phyloP scores from a whole-genome alignment of 2,329 filamentous ascomycete genomes.

The Diaporthe capsici region DNA sequence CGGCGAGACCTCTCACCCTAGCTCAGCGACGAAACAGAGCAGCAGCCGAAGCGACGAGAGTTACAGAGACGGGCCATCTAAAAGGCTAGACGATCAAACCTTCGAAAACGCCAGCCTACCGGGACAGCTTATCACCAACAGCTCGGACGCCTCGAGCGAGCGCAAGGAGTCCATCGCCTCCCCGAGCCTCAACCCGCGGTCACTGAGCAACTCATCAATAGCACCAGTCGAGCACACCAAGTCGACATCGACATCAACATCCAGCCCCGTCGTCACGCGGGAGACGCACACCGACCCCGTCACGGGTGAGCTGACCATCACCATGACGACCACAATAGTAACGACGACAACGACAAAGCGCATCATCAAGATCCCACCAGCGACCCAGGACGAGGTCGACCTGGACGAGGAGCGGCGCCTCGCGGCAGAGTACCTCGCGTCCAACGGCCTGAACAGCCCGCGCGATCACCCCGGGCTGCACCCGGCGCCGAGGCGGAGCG shows the following conservation, averaged over 20 bases:
- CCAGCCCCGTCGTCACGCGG: conserved; percentile 9
- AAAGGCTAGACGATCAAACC: background rate
- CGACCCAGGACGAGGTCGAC: conserved; percentile 7
- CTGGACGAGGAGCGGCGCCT: conserved; percentile 14
- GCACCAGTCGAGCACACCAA: conserved; percentile 18
- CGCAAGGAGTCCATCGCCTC: conserved; percentile 7
- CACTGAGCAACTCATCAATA: conserved; percentile 14
- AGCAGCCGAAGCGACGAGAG: conserved; percentile 1
- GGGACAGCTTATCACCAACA: background rate
- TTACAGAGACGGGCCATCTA: background rate
- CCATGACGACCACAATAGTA: background rate
- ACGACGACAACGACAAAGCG: conserved; percentile 5
- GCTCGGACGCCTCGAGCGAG: conserved; percentile 5
- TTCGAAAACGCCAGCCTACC: background rate
- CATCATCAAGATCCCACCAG: conserved; percentile 3
- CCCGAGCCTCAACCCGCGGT: background rate
- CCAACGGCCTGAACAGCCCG: conserved; percentile 6
- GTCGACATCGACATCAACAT: background rate
- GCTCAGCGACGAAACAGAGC: background rate
- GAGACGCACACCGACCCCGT: conserved; percentile 13
- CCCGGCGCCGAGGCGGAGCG: background rate
- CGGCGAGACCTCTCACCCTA: background rate
- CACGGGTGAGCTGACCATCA: background rate
- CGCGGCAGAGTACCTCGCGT: conserved; percentile 6
- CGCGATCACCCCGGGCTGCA: background rate